Evolutionary conservation across 2,329 filamentous ascomycete genomes (phyloP).

Genomic region (Neonectria faginata): DNA sequence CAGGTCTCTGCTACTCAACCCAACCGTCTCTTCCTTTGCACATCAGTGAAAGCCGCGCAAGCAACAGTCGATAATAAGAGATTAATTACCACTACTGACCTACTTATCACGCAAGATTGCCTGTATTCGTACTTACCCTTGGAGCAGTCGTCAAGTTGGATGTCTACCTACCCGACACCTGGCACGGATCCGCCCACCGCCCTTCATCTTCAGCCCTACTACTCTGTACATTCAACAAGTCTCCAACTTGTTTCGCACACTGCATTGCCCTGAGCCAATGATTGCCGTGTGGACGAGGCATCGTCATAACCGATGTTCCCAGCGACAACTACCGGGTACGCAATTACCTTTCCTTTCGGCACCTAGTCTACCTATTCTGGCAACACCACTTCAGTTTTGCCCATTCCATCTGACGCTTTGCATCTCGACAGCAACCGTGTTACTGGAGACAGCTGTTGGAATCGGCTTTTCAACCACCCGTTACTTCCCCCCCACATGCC

Average conservation of each 20-base stretch:
- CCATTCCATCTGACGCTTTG: neutral
- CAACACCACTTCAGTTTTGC: neutral
- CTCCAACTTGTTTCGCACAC: neutral
- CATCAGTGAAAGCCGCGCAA: neutral
- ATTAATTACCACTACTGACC: too few relatives aligned
- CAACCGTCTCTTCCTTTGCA: neutral
- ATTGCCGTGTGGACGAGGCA: neutral
- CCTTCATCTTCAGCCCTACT: constrained; percentile 24
- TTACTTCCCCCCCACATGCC: neutral
- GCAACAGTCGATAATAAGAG: neutral
- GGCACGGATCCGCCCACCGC: neutral
- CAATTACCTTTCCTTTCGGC: neutral
- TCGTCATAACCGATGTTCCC: constrained; percentile 10
- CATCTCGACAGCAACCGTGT: neutral
- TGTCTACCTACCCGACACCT: neutral
- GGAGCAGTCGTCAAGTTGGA: neutral
- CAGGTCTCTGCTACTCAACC: neutral
- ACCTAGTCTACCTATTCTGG: constrained; percentile 18
- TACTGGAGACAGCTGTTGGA: neutral
- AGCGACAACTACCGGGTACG: constrained; percentile 1
- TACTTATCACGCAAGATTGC: too few relatives aligned
- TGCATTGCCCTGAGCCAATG: neutral
- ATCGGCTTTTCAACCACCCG: neutral
- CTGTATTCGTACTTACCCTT: too few relatives aligned
- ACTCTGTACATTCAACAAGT: neutral